These are phyloP conservation scores for Hypomyces rosellus DNA, from an alignment of 2,329 filamentous ascomycete species.

Conservation along the genomic window DNA sequence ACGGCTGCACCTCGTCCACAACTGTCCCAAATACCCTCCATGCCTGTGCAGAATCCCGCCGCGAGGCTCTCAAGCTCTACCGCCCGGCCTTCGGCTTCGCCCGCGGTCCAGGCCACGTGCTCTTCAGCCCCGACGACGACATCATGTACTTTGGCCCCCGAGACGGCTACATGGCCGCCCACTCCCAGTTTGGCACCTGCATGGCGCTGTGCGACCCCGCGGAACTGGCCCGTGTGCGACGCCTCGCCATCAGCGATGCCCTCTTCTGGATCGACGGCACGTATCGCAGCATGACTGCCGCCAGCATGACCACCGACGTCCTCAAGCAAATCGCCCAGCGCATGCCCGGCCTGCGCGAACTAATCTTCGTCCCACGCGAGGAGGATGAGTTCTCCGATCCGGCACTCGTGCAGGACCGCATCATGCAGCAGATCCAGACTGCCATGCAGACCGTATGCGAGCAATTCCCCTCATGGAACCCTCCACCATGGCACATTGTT, in stretches of 20 bases:
- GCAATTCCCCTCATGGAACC: constrained; percentile 24
- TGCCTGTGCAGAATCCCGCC: constrained; percentile 40
- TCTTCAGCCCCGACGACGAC: constrained; percentile 36
- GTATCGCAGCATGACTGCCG: constrained; percentile 33
- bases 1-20: constrained; percentile 36
- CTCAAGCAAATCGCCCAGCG: constrained; percentile 31
- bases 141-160: constrained; percentile 43
- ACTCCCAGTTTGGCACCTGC: constrained; percentile 39
- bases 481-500: constrained; percentile 33
- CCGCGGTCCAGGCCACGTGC: constrained; percentile 34
- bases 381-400: constrained; percentile 27
- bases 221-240: constrained; percentile 35
- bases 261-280: constrained; percentile 33
- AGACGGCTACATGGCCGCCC: constrained; percentile 38
- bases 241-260: constrained; percentile 40
- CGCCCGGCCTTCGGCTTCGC: constrained; percentile 36
- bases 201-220: constrained; percentile 35
- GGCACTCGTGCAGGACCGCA: constrained; percentile 25
- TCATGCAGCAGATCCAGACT: constrained; percentile 31
- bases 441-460: constrained; percentile 29
- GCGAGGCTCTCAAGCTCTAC: constrained; percentile 37
- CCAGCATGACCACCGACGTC: constrained; percentile 34
- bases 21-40: constrained; percentile 39
- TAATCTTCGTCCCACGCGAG: constrained; percentile 39
- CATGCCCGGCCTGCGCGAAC: constrained; percentile 34